Base-by-base conservation (phyloP, 345 rosid species). In the Firmiana major region DNA sequence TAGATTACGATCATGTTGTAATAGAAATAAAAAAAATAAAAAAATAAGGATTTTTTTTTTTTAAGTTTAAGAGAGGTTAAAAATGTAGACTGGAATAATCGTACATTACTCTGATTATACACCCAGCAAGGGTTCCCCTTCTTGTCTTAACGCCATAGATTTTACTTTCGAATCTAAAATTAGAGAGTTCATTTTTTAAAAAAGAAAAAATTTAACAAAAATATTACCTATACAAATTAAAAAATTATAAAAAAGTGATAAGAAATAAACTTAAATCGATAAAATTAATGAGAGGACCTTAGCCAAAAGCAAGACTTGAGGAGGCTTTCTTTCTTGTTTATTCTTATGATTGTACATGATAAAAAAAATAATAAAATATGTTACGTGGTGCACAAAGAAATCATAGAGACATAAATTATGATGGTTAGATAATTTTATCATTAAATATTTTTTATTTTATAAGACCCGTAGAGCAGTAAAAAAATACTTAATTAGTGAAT, bases 1-100 rank as follows among this genome's bases (percentile, higher is more conserved):
- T 31, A 31, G 74, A 71, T 71, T 71, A 51, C 60, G 59, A 71
- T 51, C 43, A 28, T 71, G 74, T 71, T n/a, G n/a, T n/a, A n/a
- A n/a, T n/a, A n/a, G n/a, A n/a, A n/a, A n/a, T n/a, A n/a, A n/a
- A n/a, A n/a, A 31, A 31, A 31, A 31, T 1, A 31, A 31, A 31
- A 31, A 31, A 43, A 43, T 48, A 17, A 69, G 8, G 7, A 8
- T 48, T 15, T 24, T 2, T 21, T 57, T 36, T 36, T 36, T 36
- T 36, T 36, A 16, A 55, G n/a, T 6, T 9, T 6, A 19, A 7
- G 9, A 54, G 24, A 6, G 68, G n/a, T n/a, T n/a, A n/a, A n/a
- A n/a, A n/a, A n/a, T n/a, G n/a, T n/a, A n/a, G n/a, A n/a, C n/a
- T n/a, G n/a, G 71, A 42, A 66, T 66, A 21, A 66, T 66, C 21